Evolutionary conservation across 2,329 filamentous ascomycete species (phyloP).

Genomic region (Aureobasidium leucospermi): DNA sequence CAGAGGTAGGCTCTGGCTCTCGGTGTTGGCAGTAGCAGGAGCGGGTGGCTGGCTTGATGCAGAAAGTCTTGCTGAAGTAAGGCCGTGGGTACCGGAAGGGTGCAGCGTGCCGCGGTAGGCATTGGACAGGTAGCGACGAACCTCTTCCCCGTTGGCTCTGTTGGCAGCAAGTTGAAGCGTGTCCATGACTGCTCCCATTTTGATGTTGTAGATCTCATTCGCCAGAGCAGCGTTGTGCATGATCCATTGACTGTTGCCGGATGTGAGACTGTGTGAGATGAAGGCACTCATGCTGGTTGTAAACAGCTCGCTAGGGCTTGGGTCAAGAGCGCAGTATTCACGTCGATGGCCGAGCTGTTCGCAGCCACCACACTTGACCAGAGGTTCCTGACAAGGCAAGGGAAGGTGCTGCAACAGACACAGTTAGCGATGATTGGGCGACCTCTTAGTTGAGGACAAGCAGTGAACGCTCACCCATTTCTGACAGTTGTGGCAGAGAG

Average conservation of each 20-base stretch:
- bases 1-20: not conserved
- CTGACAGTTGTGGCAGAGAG: conserved; percentile 16
- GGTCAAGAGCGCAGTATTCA: conserved; percentile 11
- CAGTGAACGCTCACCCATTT: not conserved
- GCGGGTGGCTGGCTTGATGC: not conserved
- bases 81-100: not conserved
- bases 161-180: not conserved
- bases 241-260: not conserved
- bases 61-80: not conserved
- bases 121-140: not conserved
- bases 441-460: too few relatives aligned
- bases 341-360: conserved; percentile 7
- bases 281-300: not conserved
- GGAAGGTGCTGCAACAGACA: conserved; percentile 11
- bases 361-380: conserved; percentile 7
- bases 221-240: conserved; percentile 3
- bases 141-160: not conserved
- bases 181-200: conserved; percentile 10
- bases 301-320: not conserved
- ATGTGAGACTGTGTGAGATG: not conserved
- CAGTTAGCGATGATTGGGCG: too few relatives aligned
- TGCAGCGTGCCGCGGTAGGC: not conserved
- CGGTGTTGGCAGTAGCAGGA: not conserved
- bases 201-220: conserved; percentile 9
- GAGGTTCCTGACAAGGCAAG: conserved; percentile 1